These are phyloP conservation scores for Spizellomyces punctatus DNA, from an alignment of 192 early-diverging fungal genomes.

Conservation along the genomic window DNA sequence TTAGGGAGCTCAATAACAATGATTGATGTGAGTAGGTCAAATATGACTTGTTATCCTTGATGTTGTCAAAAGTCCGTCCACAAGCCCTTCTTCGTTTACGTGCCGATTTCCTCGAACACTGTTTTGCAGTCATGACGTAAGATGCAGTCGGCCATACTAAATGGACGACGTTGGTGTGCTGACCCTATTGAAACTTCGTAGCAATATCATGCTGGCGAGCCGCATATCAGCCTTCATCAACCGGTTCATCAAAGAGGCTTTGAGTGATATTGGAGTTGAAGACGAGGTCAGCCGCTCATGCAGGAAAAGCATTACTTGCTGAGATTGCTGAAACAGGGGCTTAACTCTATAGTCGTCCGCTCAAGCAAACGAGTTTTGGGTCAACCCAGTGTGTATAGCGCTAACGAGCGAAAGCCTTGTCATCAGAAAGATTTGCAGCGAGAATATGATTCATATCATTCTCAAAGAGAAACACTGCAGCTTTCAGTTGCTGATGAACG, in stretches of 20 bases:
- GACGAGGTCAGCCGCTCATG: conserved; percentile 15
- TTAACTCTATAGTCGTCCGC: too few species aligned
- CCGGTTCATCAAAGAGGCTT: conserved; percentile 24
- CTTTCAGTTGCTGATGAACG: conserved; percentile 49
- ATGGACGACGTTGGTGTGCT: too few species aligned
- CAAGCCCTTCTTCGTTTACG: conserved; percentile 56
- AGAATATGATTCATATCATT: conserved; percentile 54
- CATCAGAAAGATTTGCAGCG: conserved; percentile 58
- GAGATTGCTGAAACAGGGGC: too few species aligned
- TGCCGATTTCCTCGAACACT: conserved; percentile 63
- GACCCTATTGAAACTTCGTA: too few species aligned
- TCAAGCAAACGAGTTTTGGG: conserved; percentile 40
- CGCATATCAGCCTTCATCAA: conserved; percentile 31
- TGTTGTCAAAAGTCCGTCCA: conserved; percentile 58
- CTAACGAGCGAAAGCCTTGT: conserved; percentile 54
- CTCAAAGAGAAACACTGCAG: conserved; percentile 53
- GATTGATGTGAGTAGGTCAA: conserved; percentile 43
- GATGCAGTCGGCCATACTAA: too few species aligned
- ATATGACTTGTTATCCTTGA: conserved; percentile 73
- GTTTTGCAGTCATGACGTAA: conserved; percentile 56
- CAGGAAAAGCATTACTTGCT: neutral
- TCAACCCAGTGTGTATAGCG: conserved; percentile 54
- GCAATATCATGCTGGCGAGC: conserved; percentile 20
- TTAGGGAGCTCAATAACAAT: too few species aligned
- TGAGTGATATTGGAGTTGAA: conserved; percentile 1